Conservation (phyloP, 305 asterid genomes). For the Fraxinus ornus region DNA sequence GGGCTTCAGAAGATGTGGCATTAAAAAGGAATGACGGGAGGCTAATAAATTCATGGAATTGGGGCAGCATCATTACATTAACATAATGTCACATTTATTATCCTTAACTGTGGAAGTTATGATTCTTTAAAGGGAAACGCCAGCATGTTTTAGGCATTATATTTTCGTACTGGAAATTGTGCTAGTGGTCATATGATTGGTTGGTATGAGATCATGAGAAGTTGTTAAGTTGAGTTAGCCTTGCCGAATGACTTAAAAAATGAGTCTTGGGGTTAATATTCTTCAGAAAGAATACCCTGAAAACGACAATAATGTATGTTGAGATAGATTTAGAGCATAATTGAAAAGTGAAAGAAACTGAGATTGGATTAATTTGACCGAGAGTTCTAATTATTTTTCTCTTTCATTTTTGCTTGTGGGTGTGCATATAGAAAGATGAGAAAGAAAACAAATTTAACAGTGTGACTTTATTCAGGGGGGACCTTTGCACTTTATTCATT, state of each 20-base stretch:
- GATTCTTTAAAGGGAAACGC: not conserved
- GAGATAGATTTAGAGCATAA: not conserved
- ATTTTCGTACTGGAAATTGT: not conserved
- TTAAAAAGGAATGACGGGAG: not conserved
- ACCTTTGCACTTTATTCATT: constrained; percentile 97
- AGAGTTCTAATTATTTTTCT: not conserved
- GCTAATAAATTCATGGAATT: not conserved
- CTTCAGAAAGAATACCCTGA: not conserved
- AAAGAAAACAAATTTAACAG: not conserved
- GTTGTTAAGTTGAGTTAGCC: not conserved
- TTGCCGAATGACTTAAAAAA: not conserved
- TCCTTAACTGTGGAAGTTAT: not conserved
- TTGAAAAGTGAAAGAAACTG: not conserved
- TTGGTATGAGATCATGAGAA: not conserved
- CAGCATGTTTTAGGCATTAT: not conserved
- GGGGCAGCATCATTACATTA: not conserved
- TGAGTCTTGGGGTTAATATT: not conserved
- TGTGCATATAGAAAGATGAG: not conserved
- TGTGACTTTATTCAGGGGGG: constrained; percentile 53
- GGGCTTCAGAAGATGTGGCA: not conserved
- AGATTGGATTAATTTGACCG: not conserved
- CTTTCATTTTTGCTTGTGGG: not conserved
- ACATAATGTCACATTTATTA: not conserved
- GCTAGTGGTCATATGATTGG: not conserved
- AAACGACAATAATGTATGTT: not conserved